These are phyloP conservation scores for Penicillium sp. DNA, from an alignment of 2,329 filamentous ascomycete genomes.

Conservation along the genomic window DNA sequence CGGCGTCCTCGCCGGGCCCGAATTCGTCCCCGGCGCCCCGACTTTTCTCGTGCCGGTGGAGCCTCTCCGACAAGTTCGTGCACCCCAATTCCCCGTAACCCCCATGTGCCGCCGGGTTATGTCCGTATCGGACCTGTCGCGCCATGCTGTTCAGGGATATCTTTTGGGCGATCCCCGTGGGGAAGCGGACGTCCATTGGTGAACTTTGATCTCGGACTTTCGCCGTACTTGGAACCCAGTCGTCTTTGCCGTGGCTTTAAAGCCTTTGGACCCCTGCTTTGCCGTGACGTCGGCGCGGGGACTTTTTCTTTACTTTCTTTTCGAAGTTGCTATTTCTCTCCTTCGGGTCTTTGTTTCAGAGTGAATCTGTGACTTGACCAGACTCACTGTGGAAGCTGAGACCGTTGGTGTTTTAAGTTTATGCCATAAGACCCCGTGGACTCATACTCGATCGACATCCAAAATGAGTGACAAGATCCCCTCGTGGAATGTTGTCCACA, in stretches of 20 bases:
- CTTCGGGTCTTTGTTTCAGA: neutral
- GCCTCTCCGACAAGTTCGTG: neutral
- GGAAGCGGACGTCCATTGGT: constrained; percentile 9
- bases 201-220: constrained; percentile 9
- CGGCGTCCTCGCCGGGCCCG: neutral
- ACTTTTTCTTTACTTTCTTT: neutral
- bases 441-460: neutral
- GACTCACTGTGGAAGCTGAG: too few relatives aligned
- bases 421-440: neutral
- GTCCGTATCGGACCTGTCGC: constrained; percentile 6
- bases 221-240: constrained; percentile 1
- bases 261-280: constrained; percentile 6
- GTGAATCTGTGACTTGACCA: too few relatives aligned
- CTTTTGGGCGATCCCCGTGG: constrained; percentile 19
- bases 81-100: neutral
- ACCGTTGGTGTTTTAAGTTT: neutral
- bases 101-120: constrained; percentile 11
- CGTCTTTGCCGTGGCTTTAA: neutral
- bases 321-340: neutral
- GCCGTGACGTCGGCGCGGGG: neutral
- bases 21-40: neutral
- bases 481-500: constrained; percentile 51
- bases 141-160: constrained; percentile 11
- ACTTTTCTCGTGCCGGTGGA: neutral
- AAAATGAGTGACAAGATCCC: constrained; percentile 40